phyloP scores from a whole-genome alignment of 345 rosid genomes.

The Populus nigra region DNA sequence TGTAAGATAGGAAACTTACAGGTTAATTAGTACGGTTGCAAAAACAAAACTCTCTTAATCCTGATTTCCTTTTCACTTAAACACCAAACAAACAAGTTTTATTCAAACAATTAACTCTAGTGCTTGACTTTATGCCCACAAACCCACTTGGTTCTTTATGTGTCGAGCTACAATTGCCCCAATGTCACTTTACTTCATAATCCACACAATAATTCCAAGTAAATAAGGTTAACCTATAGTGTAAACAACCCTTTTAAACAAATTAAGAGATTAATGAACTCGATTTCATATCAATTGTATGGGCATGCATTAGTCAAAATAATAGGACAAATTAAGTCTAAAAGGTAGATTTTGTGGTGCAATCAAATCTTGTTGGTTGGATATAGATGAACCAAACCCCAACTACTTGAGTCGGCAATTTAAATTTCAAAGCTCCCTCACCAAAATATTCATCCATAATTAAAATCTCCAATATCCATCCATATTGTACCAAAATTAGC shows the following conservation, averaged over 20 bases:
- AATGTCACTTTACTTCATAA: neutral
- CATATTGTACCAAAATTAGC: too few relatives aligned
- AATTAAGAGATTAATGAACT: too few relatives aligned
- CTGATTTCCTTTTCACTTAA: neutral
- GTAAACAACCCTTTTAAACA: neutral
- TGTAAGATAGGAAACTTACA: too few relatives aligned
- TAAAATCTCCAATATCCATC: neutral
- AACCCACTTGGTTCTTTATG: neutral
- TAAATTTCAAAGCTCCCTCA: constrained; percentile 14
- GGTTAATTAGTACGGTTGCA: neutral
- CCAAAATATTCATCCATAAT: constrained; percentile 36
- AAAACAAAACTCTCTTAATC: neutral
- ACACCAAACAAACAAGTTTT: neutral
- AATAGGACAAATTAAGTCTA: neutral
- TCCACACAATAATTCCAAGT: neutral
- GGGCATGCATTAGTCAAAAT: neutral
- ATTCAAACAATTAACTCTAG: neutral
- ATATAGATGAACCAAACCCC: constrained; percentile 43
- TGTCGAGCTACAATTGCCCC: neutral
- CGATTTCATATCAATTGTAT: neutral
- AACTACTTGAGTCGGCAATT: constrained; percentile 32
- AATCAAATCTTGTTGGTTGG: constrained; percentile 29
- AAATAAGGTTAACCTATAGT: neutral
- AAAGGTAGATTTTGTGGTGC: neutral
- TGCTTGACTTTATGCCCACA: neutral